Conservation (phyloP, 345 rosid species). For the Excoecaria agallocha region DNA sequence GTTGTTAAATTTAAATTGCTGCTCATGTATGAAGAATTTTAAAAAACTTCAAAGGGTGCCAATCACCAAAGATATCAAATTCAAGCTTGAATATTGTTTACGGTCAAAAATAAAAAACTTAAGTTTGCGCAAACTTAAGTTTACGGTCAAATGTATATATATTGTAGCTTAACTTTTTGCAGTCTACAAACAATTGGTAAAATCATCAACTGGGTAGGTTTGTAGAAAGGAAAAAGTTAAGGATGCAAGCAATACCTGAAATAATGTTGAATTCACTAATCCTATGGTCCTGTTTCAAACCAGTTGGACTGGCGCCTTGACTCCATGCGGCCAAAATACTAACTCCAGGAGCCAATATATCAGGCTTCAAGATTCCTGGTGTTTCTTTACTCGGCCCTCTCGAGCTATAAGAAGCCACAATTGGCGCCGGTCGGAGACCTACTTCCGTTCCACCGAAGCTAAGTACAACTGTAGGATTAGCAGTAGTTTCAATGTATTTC, state of each 20-base stretch:
- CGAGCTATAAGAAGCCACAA: constrained; percentile 78
- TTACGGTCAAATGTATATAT: too few relatives aligned
- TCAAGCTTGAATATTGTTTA: too few relatives aligned
- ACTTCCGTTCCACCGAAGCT: constrained; percentile 68
- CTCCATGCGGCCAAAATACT: constrained; percentile 80
- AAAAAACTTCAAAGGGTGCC: too few relatives aligned
- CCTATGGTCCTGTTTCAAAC: constrained; percentile 54
- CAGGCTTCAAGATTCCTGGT: constrained; percentile 77
- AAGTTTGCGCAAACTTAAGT: too few relatives aligned
- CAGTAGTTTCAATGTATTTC: constrained; percentile 37
- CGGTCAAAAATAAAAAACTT: too few relatives aligned
- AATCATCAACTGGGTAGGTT: too few relatives aligned
- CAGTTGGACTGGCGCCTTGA: constrained; percentile 59
- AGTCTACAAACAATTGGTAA: too few relatives aligned
- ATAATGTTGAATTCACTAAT: constrained; percentile 53
- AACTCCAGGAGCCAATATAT: constrained; percentile 82
- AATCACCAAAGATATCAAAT: too few relatives aligned
- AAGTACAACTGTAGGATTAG: constrained; percentile 52
- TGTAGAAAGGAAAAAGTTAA: too few relatives aligned
- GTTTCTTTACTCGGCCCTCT: constrained; percentile 75
- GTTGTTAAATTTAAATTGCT: too few relatives aligned
- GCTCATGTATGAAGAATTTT: too few relatives aligned
- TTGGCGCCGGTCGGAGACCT: constrained; percentile 61
- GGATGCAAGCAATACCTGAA: constrained; percentile 48
- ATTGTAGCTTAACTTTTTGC: too few relatives aligned